Evolutionary conservation across 2,329 filamentous ascomycete genomes (phyloP).

Genomic region (Monosporascus sp.): DNA sequence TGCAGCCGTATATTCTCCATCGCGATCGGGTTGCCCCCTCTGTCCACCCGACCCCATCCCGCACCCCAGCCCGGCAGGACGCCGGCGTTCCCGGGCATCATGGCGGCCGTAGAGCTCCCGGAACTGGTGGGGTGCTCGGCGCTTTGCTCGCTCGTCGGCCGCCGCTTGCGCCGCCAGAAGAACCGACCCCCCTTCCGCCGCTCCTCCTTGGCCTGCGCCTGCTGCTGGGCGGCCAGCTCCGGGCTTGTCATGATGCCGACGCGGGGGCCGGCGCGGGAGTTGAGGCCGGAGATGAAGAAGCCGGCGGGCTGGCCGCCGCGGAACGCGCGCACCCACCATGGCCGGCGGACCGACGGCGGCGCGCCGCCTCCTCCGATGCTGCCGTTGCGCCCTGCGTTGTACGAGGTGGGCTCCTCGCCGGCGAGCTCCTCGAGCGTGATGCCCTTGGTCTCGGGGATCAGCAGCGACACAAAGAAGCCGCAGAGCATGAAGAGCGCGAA

Average conservation of each 20-base stretch:
- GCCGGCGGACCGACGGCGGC: slow-evolving; percentile 13
- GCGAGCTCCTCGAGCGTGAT: slow-evolving; percentile 67
- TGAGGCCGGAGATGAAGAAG: slow-evolving; percentile 39
- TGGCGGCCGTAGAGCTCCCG: slow-evolving; percentile 20
- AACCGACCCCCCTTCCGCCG: slow-evolving; percentile 13
- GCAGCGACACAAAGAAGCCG: slow-evolving; percentile 60
- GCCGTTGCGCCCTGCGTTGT: slow-evolving; percentile 46
- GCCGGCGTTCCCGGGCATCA: slow-evolving; percentile 10
- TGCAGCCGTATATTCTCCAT: slow-evolving; percentile 30
- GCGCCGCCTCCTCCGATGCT: slow-evolving; percentile 31
- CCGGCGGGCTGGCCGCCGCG: slow-evolving; percentile 45
- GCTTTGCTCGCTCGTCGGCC: slow-evolving; percentile 2
- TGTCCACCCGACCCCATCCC: slow-evolving; percentile 34
- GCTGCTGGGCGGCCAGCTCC: slow-evolving; percentile 26
- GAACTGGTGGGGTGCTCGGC: slow-evolving; percentile 13
- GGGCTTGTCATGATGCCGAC: slow-evolving; percentile 40
- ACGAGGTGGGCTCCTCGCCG: slow-evolving; percentile 59
- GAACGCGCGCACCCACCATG: slow-evolving; percentile 41
- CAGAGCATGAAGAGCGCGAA: slow-evolving; percentile 77
- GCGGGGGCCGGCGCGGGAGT: slow-evolving; percentile 15
- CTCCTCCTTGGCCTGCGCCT: slow-evolving; percentile 9
- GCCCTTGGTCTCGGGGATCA: slow-evolving; percentile 75
- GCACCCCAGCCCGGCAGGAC: slow-evolving; percentile 32
- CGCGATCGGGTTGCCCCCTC: slow-evolving; percentile 19
- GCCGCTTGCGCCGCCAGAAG: slow-evolving; percentile 11